A percentile compares a stretch with the other conserved stretches of the same genome.
phyloP scores from a whole-genome alignment of 2,329 filamentous ascomycete species.

The Aspergillus sp. region DNA sequence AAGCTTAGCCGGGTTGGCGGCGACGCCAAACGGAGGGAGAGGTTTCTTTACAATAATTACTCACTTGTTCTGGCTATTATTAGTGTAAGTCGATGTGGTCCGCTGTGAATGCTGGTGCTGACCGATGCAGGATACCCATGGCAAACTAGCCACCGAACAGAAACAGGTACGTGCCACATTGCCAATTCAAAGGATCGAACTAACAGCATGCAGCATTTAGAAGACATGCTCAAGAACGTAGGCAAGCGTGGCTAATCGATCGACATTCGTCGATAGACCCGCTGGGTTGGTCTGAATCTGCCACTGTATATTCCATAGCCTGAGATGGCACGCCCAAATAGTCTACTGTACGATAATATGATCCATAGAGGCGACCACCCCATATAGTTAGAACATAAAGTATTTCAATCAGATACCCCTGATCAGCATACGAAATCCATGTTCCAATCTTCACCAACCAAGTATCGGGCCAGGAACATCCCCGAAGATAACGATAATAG shows the following conservation, averaged over 20 bases:
- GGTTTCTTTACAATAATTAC: conserved; percentile 96
- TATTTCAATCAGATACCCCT: too few species aligned
- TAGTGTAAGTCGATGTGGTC: conserved; percentile 51
- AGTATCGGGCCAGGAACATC: background rate
- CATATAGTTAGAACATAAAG: too few species aligned
- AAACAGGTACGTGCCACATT: conserved; percentile 49
- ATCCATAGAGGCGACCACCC: too few species aligned
- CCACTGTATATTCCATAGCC: background rate
- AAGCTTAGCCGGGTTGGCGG: conserved; percentile 74
- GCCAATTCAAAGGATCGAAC: background rate
- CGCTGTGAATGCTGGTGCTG: conserved; percentile 6
- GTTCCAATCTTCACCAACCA: too few species aligned
- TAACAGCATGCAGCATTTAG: conserved; percentile 39
- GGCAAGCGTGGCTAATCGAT: conserved; percentile 30
- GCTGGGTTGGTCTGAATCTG: background rate
- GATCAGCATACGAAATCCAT: too few species aligned
- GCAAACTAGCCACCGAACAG: conserved; percentile 64
- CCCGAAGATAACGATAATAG: background rate
- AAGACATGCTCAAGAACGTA: conserved; percentile 41
- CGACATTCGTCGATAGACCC: background rate
- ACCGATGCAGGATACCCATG: conserved; percentile 45
- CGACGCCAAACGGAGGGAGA: conserved; percentile 76
- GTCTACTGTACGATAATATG: background rate
- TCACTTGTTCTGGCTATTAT: conserved; percentile 93
- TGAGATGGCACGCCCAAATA: too few species aligned